Conservation (phyloP, 495 filamentous ascomycete genomes). For the Aspergillus heteromorphus region DNA sequence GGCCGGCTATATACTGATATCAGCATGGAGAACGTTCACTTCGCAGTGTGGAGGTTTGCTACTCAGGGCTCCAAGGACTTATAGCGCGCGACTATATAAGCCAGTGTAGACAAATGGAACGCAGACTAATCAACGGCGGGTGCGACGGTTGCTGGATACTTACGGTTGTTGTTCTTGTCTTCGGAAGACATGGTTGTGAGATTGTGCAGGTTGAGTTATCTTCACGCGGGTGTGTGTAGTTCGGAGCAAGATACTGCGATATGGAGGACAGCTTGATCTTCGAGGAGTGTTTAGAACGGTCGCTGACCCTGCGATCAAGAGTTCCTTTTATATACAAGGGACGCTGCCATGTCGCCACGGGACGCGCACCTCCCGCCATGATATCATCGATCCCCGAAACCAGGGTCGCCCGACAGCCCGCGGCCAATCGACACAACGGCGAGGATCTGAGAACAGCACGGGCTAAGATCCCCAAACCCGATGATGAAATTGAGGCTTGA, state of each 20-base stretch:
- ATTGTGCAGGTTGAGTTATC: not conserved
- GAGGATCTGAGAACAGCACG: not conserved
- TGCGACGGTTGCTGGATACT: not conserved
- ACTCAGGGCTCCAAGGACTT: not conserved
- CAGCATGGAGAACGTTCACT: not conserved
- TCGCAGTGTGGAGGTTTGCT: not conserved
- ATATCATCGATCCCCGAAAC: not conserved
- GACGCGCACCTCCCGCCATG: not conserved
- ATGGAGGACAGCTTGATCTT: not conserved
- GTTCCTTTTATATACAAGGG: not conserved
- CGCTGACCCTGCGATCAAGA: not conserved
- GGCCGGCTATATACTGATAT: conserved; percentile 14
- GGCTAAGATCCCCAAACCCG: not conserved
- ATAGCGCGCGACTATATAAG: not conserved
- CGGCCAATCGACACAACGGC: not conserved
- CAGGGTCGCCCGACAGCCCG: not conserved
- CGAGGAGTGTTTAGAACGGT: not conserved
- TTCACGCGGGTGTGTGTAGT: not conserved
- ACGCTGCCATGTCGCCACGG: not conserved
- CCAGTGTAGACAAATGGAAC: not conserved
- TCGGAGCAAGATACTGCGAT: not conserved
- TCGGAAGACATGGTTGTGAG: not conserved
- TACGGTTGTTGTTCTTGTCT: conserved; percentile 3
- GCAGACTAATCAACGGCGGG: not conserved
- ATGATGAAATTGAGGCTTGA: not conserved